These are phyloP conservation scores for Magnusiomyces ingens DNA, from an alignment of 1,139 yeast genomes.

Conservation along the genomic window DNA sequence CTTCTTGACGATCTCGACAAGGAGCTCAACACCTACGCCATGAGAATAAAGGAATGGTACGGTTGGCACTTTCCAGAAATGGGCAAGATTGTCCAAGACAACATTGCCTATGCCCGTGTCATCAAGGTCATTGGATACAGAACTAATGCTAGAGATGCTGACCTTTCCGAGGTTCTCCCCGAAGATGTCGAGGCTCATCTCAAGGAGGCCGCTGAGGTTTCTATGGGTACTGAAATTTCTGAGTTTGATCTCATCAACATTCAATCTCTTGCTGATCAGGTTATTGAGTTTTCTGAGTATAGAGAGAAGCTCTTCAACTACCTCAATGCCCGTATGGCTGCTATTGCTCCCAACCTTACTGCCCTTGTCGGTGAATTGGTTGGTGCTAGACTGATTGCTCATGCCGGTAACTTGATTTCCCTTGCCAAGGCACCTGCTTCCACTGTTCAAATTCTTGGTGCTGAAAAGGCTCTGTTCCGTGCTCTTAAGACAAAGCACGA, in stretches of 20 bases:
- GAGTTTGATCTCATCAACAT: constrained; percentile 91
- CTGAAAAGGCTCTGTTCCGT: constrained; percentile 97
- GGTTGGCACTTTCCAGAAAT: constrained; percentile 99
- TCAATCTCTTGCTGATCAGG: constrained; percentile 86
- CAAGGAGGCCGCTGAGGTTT: constrained; percentile 84
- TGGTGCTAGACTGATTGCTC: constrained; percentile 97
- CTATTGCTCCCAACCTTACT: constrained; percentile 95
- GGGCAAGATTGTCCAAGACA: constrained; percentile 91
- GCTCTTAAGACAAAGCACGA: constrained; percentile 97
- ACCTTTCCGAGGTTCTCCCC: constrained; percentile 84
- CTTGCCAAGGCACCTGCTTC: constrained; percentile 98
- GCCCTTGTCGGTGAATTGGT: constrained; percentile 97
- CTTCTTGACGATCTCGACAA: constrained; percentile 93
- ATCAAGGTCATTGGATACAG: constrained; percentile 92
- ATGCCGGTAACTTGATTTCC: constrained; percentile 95
- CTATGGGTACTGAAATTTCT: constrained; percentile 98
- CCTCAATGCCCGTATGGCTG: constrained; percentile 91
- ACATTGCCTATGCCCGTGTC: constrained; percentile 59
- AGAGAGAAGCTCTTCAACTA: constrained; percentile 83
- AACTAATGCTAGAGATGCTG: constrained; percentile 85
- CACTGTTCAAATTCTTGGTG: constrained; percentile 96
- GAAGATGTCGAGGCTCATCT: constrained; percentile 50
- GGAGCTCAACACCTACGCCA: constrained; percentile 94
- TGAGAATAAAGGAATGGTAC: constrained; percentile 99
- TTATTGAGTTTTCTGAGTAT: constrained; percentile 87